Evolutionary conservation across 495 filamentous ascomycete genomes (phyloP).

Genomic region (Annulohypoxylon bovei): DNA sequence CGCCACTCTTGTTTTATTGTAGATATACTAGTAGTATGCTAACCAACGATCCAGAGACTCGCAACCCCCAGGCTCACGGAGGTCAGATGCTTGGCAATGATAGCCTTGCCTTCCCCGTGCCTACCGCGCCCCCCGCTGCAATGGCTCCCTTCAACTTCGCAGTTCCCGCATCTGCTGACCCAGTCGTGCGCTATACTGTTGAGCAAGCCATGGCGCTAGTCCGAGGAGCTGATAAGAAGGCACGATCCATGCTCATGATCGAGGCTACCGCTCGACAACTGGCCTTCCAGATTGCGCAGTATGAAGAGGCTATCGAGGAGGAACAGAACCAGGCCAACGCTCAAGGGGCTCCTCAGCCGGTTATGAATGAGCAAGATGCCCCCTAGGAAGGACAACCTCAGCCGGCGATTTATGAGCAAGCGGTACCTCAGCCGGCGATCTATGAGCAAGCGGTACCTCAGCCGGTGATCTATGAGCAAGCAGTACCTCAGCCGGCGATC

Average conservation of each 20-base stretch:
- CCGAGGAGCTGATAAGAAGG: constrained; percentile 52
- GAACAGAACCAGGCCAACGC: constrained; percentile 35
- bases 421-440: neutral
- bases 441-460: constrained; percentile 4
- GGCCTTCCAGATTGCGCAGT: constrained; percentile 54
- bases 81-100: constrained; percentile 38
- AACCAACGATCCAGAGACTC: constrained; percentile 36
- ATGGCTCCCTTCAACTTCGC: constrained; percentile 47
- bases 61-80: constrained; percentile 42
- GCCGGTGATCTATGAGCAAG: neutral
- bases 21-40: neutral
- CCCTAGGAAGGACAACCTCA: neutral
- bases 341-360: constrained; percentile 6
- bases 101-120: constrained; percentile 35
- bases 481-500: neutral
- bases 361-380: neutral
- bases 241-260: constrained; percentile 53
- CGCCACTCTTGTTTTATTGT: neutral
- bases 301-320: constrained; percentile 51
- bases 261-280: constrained; percentile 55
- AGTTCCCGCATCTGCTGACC: constrained; percentile 47
- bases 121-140: constrained; percentile 29
- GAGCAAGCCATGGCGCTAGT: constrained; percentile 54
- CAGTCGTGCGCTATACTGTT: constrained; percentile 51
- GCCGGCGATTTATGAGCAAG: neutral